Base-by-base conservation (phyloP, 2,329 filamentous ascomycete species). In the Hysterium pulicare region DNA sequence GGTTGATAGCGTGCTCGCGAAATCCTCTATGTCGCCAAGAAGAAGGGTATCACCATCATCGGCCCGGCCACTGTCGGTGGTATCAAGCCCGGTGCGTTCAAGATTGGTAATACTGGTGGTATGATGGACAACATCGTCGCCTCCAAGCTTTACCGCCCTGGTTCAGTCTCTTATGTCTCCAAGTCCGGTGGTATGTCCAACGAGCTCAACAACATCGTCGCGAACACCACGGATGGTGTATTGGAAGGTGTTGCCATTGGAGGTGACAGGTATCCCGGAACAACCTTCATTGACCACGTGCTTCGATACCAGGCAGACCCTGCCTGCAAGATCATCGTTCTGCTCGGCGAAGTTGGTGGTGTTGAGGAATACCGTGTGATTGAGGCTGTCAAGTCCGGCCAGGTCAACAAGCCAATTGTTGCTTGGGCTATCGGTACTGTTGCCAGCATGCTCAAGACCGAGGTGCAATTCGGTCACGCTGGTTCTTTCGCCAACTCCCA, bases 121-220 rank as follows among this genome's bases (percentile, higher is more conserved):
- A 98, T 98, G 93, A 98, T 98, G 93, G 93, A 98, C 82, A 98
- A 98, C 83, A 98, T 98, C 64, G 93, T 98, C 53, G 90, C 93
- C 59, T 97, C 93, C 71, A 98, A 98, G 84, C 88, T 98, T 49
- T 98, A 98, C 84, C 91, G 93, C 74, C 93, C 93, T 77, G 93
- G 93, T 62, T 97, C 93, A 59, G 90, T 98, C 57, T 93, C 89
- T 62, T 98, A 98, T 74, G 93, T 98, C 73, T 97, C 91, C 81
- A 98, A 98, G 82, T 98, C 93, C 46, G 93, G 93, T 69, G 93
- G 93, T 76, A 98, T 98, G 93, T 97, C 93, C 73, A 98, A 98
- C 81, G 93, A 98, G 79, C 77, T 98, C 66, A 98, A 98, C 86
- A 98, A 98, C 83, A 97, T 98, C 72, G 87, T 98, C 65, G 82